These are phyloP conservation scores for Cladophialophora bantiana DNA, from an alignment of 2,329 filamentous ascomycete species.

Conservation along the genomic window DNA sequence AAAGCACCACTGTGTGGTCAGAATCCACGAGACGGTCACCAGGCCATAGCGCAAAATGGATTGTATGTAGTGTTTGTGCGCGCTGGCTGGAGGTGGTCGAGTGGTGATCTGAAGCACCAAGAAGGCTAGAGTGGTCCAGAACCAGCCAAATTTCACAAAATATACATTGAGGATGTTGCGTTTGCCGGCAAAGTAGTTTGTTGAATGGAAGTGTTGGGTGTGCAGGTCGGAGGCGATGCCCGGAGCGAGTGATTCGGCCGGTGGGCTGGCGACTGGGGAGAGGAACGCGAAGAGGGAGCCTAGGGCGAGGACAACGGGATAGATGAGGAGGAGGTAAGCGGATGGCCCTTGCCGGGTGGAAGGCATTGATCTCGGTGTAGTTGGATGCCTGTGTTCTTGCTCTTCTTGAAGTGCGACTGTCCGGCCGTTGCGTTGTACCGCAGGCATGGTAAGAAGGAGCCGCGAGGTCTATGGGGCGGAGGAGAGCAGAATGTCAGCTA, in stretches of 20 bases:
- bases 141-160: slow-evolving; percentile 96
- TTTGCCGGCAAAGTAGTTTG: slow-evolving; percentile 88
- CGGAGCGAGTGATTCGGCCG: slow-evolving; percentile 38
- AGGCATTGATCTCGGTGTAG: slow-evolving; percentile 15
- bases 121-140: slow-evolving; percentile 83
- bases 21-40: slow-evolving; percentile 79
- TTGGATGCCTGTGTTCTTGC: neutral
- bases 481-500: slow-evolving; percentile 4
- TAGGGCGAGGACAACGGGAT: slow-evolving; percentile 78
- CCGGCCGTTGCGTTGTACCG: slow-evolving; percentile 33
- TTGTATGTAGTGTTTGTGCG: slow-evolving; percentile 49
- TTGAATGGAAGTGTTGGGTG: slow-evolving; percentile 33
- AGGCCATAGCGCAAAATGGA: slow-evolving; percentile 72
- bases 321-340: slow-evolving; percentile 63
- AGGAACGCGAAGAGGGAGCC: slow-evolving; percentile 82
- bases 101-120: slow-evolving; percentile 73
- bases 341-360: slow-evolving; percentile 29
- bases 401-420: slow-evolving; percentile 16
- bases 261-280: slow-evolving; percentile 71
- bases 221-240: slow-evolving; percentile 45
- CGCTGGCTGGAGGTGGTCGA: slow-evolving; percentile 42
- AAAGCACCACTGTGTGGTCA: slow-evolving; percentile 97
- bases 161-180: slow-evolving; percentile 88
- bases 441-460: slow-evolving; percentile 26
- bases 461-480: neutral